Evolutionary conservation across 2,329 filamentous ascomycete genomes (phyloP).

Genomic region (Fonsecaea multimorphosa): DNA sequence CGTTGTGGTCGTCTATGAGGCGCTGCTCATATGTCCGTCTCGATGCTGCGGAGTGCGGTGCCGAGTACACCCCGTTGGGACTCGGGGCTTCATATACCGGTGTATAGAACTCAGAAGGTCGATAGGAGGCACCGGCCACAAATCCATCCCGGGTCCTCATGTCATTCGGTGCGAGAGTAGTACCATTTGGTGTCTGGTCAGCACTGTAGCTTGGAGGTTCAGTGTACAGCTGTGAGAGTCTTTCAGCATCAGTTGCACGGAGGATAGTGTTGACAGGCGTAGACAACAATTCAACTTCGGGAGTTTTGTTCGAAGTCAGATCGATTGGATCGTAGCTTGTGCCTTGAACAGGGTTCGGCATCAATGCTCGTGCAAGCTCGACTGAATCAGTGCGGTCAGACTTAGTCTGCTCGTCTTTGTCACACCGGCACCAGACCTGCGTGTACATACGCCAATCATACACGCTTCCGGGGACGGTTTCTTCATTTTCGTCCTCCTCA

Average conservation of each 20-base stretch:
- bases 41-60: background rate
- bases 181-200: background rate
- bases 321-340: constrained; percentile 21
- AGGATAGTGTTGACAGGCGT: constrained; percentile 36
- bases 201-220: background rate
- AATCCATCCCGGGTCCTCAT: background rate
- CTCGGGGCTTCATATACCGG: background rate
- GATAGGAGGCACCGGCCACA: background rate
- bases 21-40: constrained; percentile 31
- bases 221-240: constrained; percentile 24
- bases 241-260: constrained; percentile 26
- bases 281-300: constrained; percentile 26
- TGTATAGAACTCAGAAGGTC: background rate
- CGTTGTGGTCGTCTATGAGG: constrained; percentile 26
- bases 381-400: constrained; percentile 22
- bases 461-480: constrained; percentile 25
- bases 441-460: constrained; percentile 29
- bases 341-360: constrained; percentile 30
- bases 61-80: background rate
- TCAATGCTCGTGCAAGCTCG: constrained; percentile 30
- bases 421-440: constrained; percentile 25
- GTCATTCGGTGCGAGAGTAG: constrained; percentile 5
- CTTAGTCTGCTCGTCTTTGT: constrained; percentile 5
- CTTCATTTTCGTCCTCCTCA: constrained; percentile 27
- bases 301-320: constrained; percentile 13